These are phyloP conservation scores for Blastocystis sp. DNA, from an alignment of 352 stramenopile genomes.

Conservation along the genomic window DNA sequence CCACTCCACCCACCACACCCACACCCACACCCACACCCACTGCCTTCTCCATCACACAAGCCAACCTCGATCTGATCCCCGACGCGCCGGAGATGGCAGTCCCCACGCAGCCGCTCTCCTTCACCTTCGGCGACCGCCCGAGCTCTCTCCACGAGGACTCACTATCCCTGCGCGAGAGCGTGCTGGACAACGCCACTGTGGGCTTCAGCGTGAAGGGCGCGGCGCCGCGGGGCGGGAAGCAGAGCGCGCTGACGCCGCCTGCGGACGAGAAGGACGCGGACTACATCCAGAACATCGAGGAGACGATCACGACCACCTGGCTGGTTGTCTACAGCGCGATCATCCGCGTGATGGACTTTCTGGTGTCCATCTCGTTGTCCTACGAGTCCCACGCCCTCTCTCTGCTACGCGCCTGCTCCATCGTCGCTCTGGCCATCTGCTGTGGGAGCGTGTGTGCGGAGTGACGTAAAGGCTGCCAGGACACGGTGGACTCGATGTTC, in stretches of 20 bases:
- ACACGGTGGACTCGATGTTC: conserved; percentile 54
- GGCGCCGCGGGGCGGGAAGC: too few species aligned
- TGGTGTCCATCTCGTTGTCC: conserved; percentile 48
- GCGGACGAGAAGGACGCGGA: background rate
- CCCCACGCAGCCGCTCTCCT: background rate
- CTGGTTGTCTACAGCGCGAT: conserved; percentile 53
- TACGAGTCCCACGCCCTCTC: conserved; percentile 53
- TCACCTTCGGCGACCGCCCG: background rate
- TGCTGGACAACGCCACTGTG: conserved; percentile 27
- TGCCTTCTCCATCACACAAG: background rate
- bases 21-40: background rate
- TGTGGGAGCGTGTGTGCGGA: background rate
- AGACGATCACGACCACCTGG: conserved; percentile 57
- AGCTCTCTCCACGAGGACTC: background rate
- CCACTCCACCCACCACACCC: too few species aligned
- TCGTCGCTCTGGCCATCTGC: conserved; percentile 44
- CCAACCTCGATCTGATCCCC: background rate
- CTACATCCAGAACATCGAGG: conserved; percentile 33
- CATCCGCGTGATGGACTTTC: conserved; percentile 42
- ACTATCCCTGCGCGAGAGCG: background rate
- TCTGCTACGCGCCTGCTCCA: conserved; percentile 30
- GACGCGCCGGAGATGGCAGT: background rate
- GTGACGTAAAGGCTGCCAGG: conserved; percentile 28
- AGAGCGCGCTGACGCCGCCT: background rate
- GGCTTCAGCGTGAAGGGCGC: background rate